A percentile compares a stretch with the other conserved stretches of the same genome.
phyloP scores from a whole-genome alignment of 495 filamentous ascomycete genomes.

The Astrothelium macrocarpum region DNA sequence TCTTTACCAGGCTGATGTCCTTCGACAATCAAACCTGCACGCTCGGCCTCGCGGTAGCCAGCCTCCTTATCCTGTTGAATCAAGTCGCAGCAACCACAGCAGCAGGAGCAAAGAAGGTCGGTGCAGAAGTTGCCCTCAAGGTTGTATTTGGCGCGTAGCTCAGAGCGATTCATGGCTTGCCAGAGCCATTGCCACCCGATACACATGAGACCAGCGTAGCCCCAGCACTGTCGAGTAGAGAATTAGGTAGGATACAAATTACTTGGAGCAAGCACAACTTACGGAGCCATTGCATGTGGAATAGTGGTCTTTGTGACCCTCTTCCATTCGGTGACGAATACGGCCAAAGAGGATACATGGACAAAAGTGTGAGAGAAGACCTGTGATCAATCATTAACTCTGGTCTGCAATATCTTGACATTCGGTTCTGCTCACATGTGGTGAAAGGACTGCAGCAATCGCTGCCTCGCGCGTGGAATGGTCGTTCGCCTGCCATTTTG shows the following conservation, averaged over 20 bases:
- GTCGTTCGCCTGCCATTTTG: neutral
- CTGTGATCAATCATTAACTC: constrained; percentile 13
- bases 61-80: constrained; percentile 48
- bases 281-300: constrained; percentile 41
- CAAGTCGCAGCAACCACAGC: constrained; percentile 44
- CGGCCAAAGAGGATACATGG: constrained; percentile 48
- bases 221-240: constrained; percentile 16
- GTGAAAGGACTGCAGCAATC: constrained; percentile 20
- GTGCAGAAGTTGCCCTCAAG: constrained; percentile 44
- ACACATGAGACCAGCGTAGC: constrained; percentile 21
- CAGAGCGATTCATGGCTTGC: constrained; percentile 44
- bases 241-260: neutral
- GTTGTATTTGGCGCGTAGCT: constrained; percentile 43
- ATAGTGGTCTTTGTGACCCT: constrained; percentile 38
- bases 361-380: constrained; percentile 39
- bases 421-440: constrained; percentile 15
- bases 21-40: constrained; percentile 3
- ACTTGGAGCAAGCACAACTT: constrained; percentile 15
- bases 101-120: constrained; percentile 44
- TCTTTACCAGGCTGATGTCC: constrained; percentile 11
- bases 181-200: constrained; percentile 34
- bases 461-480: constrained; percentile 6
- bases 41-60: constrained; percentile 16
- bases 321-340: constrained; percentile 38
- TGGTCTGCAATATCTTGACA: neutral